phyloP scores from a whole-genome alignment of 1,139 yeast species.

The Tardiomyces blankii region DNA sequence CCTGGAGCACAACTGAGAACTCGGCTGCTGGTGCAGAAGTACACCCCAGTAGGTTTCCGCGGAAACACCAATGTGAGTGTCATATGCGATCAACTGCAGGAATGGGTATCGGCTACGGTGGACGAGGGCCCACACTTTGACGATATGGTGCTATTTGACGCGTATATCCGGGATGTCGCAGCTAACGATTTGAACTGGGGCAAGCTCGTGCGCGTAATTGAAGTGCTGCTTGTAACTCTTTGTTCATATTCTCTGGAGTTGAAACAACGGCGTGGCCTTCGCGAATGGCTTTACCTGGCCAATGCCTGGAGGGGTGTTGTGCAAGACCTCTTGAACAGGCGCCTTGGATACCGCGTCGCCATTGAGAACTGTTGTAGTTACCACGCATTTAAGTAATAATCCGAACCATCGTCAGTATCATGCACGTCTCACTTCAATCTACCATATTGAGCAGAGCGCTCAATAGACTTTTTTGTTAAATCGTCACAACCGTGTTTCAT shows the following conservation, averaged over 20 bases:
- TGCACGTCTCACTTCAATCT: too few species aligned
- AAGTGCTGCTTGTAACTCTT: constrained; percentile 9
- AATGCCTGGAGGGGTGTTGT: not conserved
- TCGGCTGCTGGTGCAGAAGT: constrained; percentile 7
- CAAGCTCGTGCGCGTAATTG: constrained; percentile 10
- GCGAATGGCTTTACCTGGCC: not conserved
- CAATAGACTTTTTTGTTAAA: too few species aligned
- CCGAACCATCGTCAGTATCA: too few species aligned
- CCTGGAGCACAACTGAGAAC: too few species aligned
- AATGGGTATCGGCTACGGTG: constrained; percentile 41
- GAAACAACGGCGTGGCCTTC: not conserved
- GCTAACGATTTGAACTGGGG: constrained; percentile 16
- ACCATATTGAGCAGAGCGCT: too few species aligned
- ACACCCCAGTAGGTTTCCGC: not conserved
- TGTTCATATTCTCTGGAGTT: not conserved
- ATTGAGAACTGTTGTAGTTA: not conserved
- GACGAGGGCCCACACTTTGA: constrained; percentile 48
- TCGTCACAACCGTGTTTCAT: not conserved
- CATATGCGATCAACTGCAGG: constrained; percentile 27
- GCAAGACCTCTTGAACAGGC: not conserved
- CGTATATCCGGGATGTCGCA: constrained; percentile 11
- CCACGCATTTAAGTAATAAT: too few species aligned
- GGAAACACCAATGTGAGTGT: not conserved
- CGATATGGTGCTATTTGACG: constrained; percentile 31
- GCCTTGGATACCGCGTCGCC: not conserved